Percentiles rank a stretch among this genome's conserved stretches.
Evolutionary conservation across 202 grass and related monocot genomes (phyloP).

Genomic region (Elaeis oleifera): DNA sequence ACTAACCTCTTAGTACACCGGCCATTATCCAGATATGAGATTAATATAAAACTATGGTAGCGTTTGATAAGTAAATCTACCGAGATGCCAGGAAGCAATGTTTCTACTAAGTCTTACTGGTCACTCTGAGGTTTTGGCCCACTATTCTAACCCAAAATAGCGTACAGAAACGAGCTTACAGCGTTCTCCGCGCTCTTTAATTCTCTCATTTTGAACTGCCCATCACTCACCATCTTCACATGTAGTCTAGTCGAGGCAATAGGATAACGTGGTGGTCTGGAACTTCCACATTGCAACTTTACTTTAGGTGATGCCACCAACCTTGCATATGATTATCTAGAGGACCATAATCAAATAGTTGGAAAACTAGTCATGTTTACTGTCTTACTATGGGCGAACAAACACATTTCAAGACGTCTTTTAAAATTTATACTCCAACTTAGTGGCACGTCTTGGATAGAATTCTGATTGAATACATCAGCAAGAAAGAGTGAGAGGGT

Average conservation of each 20-base stretch:
- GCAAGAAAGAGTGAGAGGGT: not conserved
- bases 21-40: not conserved
- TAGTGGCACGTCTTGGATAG: not conserved
- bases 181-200: not conserved
- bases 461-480: not conserved
- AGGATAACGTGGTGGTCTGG: not conserved
- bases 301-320: not conserved
- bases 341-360: not conserved
- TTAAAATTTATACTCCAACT: not conserved
- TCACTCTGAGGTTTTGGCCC: not conserved
- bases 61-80: constrained; percentile 1
- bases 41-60: not conserved
- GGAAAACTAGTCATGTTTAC: not conserved
- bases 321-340: not conserved
- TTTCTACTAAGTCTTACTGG: not conserved
- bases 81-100: constrained; percentile 4
- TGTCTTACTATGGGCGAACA: not conserved
- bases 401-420: not conserved
- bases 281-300: not conserved
- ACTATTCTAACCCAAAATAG: not conserved
- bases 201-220: not conserved
- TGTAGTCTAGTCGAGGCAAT: too few species aligned
- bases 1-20: too few species aligned
- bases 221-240: not conserved
- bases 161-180: not conserved